Conservation (phyloP, 148 eudicot genomes). For the Nepenthes mirabilis region DNA sequence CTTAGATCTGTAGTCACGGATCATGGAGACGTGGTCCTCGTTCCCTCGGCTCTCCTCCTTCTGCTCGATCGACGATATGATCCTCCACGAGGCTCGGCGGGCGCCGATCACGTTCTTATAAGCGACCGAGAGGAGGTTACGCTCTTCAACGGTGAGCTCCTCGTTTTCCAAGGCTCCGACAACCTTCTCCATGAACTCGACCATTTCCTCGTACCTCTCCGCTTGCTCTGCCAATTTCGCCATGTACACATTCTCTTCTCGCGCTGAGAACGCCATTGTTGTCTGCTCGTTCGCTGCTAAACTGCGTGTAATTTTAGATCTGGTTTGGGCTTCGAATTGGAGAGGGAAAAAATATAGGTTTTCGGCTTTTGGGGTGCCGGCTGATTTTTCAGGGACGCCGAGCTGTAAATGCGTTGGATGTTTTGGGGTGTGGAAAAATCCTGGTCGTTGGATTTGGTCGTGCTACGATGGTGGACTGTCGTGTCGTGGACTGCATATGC, state of each 20-base stretch:
- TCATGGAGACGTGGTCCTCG: slow-evolving; percentile 12
- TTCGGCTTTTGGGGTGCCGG: too few species aligned
- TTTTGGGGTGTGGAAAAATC: too few species aligned
- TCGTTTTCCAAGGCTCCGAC: slow-evolving; percentile 2
- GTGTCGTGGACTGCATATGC: too few species aligned
- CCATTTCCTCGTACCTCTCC: slow-evolving; percentile 19
- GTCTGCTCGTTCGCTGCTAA: neutral
- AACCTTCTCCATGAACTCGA: slow-evolving; percentile 11
- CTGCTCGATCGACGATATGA: slow-evolving; percentile 26
- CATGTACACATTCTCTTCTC: slow-evolving; percentile 11
- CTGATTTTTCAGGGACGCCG: too few species aligned
- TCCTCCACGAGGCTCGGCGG: slow-evolving; percentile 23
- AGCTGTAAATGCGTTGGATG: too few species aligned
- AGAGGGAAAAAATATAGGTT: too few species aligned
- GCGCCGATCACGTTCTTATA: slow-evolving; percentile 20
- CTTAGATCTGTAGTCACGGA: slow-evolving; percentile 16
- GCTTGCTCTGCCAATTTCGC: slow-evolving; percentile 15
- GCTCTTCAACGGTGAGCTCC: slow-evolving; percentile 15
- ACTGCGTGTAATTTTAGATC: neutral
- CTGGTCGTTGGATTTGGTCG: too few species aligned
- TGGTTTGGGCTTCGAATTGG: too few species aligned
- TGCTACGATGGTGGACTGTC: neutral
- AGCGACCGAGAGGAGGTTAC: slow-evolving; percentile 5
- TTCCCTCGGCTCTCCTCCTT: slow-evolving; percentile 28
- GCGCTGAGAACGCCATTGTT: neutral